Evolutionary conservation across 257 asterid genomes (phyloP), one percentile per base, ranked within the genome.

Genomic region (Haberlea rhodopensis): DNA sequence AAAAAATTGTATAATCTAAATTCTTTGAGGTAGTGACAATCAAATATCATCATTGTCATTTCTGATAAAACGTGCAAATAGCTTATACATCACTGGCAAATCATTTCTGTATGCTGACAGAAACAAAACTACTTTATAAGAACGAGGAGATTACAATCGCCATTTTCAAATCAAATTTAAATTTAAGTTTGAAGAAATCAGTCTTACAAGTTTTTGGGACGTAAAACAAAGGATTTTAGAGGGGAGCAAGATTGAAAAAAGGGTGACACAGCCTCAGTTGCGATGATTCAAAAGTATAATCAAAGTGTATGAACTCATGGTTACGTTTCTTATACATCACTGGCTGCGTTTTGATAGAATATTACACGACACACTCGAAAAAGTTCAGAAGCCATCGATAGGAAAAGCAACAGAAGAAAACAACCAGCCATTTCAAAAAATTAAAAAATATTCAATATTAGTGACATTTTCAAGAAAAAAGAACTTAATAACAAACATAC

Each of bases 1-100:
- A n/a, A n/a, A n/a, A n/a, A n/a, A n/a, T n/a, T n/a, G n/a, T n/a
- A n/a, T n/a, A n/a, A n/a, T n/a, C n/a, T n/a, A n/a, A n/a, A n/a
- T n/a, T n/a, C n/a, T n/a, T n/a, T n/a, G 57, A 46, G n/a, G 43
- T 63, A 63, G 45, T 46, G 46, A 46, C 68, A 48, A 63, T 46
- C 19, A 48, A 15, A 24, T 62, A 63, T 26, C 43, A 63, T 26
- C 56, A 48, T 5, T 15, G 9, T 19, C 52, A 32, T 45, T 46
- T 63, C 68, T 48, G 68, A 48, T 63, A 63, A 46, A 46, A 48
- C 57, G 37, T 25, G 46, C 40, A 43, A 62, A 62, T 45, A 25
- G 13, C 2, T 24, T 8, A 62, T 24, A 24, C 57, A 62, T 62
- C 67, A 62, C 5, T 0, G 56, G 43, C 54, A 61, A 15, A 61